Base-by-base conservation (phyloP, 139 green algal species). In the Volvox reticuliferus region DNA sequence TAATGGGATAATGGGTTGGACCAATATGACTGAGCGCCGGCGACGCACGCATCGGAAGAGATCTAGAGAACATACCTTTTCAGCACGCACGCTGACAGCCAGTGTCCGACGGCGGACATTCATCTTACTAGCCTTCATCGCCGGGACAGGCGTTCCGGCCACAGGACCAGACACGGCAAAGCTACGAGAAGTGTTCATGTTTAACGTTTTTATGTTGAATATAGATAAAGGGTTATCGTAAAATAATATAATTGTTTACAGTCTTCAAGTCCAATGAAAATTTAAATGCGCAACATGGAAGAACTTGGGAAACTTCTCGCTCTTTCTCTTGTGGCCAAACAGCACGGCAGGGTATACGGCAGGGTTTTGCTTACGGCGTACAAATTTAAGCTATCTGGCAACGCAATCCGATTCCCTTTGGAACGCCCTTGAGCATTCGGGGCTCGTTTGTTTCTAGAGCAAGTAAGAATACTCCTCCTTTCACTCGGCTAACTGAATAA, bases 1-100 rank as follows among this genome's bases (percentile, higher is more conserved):
- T 97, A 89, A 76, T 36, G n/a, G 0, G 65, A n/a, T 81, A 71
- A 14, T 2, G 63, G 0, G 32, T 28, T 73, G 65, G 21, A 12
- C 21, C 6, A 24, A 24, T n/a, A 73, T 73, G 21, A 73, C 12
- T 14, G 9, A 55, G 44, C 44, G 9, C 44, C 44, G 35, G 13
- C 32, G 5, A 44, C 32, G 21, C 26, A 55, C 44, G 44, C 9
- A 55, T 55, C 44, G 5, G 76, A 62, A 82, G 16, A 61, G 65
- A 73, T 73, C 14, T 13, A 24, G 19, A 17, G 69, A 0, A 17
- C 68, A 32, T 50, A 90, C 86, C 86, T 90, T 90, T 44, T 90
- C 86, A n/a, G 86, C 86, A n/a, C 86, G 86, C 0, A 90, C 86
- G 26, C 21, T 65, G 12, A 90, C 86, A 0, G 71, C 86, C 71